Percentiles rank a stretch among this genome's conserved stretches.
These are phyloP conservation scores for Chalciporus pseudorubinellus DNA, from an alignment of 768 basidiomycete species.

Conservation along the genomic window DNA sequence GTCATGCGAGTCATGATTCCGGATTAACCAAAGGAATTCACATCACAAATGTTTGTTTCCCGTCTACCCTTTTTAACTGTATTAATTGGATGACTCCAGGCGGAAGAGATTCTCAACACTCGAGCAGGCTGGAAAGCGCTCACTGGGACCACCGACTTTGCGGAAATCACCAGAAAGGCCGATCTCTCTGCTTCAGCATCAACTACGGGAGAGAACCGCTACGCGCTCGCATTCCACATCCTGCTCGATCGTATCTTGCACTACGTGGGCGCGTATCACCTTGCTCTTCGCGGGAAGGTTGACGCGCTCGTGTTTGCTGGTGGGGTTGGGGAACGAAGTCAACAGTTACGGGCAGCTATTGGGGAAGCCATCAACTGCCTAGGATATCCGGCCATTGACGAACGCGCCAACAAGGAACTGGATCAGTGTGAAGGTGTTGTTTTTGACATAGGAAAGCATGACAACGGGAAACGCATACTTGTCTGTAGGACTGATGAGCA, in stretches of 20 bases:
- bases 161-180: constrained; percentile 53
- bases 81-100: constrained; percentile 34
- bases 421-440: constrained; percentile 39
- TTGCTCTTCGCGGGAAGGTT: constrained; percentile 64
- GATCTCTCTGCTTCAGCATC: constrained; percentile 22
- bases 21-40: constrained; percentile 44
- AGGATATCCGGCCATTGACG: constrained; percentile 55
- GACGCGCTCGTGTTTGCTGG: constrained; percentile 86
- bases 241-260: constrained; percentile 74
- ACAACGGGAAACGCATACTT: constrained; percentile 38
- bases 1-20: constrained; percentile 59
- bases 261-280: constrained; percentile 70
- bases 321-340: constrained; percentile 80
- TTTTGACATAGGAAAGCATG: constrained; percentile 42
- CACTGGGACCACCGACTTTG: constrained; percentile 82
- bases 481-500: constrained; percentile 58
- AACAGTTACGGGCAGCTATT: constrained; percentile 58
- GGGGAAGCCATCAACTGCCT: constrained; percentile 53
- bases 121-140: constrained; percentile 77
- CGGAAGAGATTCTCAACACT: constrained; percentile 72
- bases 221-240: constrained; percentile 71
- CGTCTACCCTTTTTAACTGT: not conserved
- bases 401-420: constrained; percentile 43
- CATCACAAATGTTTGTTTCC: constrained; percentile 45
- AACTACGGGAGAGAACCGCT: constrained; percentile 31